These are phyloP conservation scores for Dryas octopetala DNA, from an alignment of 306 rosid species.

Conservation along the genomic window DNA sequence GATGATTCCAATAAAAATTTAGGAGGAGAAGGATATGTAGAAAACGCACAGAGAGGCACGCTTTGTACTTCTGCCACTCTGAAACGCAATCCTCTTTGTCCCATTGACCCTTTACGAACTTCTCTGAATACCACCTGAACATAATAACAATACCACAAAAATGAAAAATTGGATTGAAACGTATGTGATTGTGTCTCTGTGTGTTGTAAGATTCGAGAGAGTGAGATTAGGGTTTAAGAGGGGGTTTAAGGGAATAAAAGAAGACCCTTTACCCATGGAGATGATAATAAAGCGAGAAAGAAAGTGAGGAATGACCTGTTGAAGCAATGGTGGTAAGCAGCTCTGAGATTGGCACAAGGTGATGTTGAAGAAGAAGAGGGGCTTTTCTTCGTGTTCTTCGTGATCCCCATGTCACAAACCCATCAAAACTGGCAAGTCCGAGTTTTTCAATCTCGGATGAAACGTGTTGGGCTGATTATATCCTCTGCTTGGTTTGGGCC, in stretches of 20 bases:
- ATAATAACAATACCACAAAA: background rate
- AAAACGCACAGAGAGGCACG: conserved; percentile 65
- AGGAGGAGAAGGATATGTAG: background rate
- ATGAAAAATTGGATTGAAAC: background rate
- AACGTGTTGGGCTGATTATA: background rate
- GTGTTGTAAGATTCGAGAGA: background rate
- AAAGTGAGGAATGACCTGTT: conserved; percentile 45
- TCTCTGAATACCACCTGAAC: conserved; percentile 74
- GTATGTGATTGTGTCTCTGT: background rate
- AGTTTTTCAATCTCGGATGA: background rate
- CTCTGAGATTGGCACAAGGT: conserved; percentile 66
- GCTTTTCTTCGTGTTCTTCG: conserved; percentile 37
- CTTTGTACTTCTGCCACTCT: conserved; percentile 81
- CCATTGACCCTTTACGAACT: conserved; percentile 71
- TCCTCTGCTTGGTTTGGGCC: background rate
- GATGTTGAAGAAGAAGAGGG: conserved; percentile 51
- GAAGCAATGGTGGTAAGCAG: conserved; percentile 87
- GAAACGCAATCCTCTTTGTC: conserved; percentile 67
- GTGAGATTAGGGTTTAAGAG: conserved; percentile 29
- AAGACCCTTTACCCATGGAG: background rate
- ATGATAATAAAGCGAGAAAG: background rate
- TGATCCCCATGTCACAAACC: conserved; percentile 24
- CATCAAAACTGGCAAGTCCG: background rate
- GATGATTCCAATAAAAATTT: background rate
- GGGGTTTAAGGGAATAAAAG: conserved; percentile 8